Percentiles rank a stretch among this genome's conserved stretches.
Evolutionary conservation across 2,329 filamentous ascomycete species (phyloP).

Genomic region (Paradendryphiella salina): DNA sequence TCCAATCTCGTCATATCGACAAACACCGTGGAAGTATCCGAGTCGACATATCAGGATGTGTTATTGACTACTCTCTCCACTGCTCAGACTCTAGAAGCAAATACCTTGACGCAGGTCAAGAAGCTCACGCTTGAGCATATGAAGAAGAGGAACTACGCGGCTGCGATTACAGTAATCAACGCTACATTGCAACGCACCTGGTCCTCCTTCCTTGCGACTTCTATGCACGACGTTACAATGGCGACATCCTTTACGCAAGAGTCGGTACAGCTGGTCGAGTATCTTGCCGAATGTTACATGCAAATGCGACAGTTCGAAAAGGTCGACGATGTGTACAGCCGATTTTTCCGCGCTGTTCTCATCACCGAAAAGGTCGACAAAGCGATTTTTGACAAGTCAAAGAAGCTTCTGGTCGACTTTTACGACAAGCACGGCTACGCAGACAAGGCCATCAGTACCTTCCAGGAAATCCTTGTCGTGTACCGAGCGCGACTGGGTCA

Average conservation of each 20-base stretch:
- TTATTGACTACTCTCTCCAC: constrained; percentile 49
- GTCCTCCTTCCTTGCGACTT: constrained; percentile 52
- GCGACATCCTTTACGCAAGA: constrained; percentile 51
- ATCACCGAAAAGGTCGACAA: constrained; percentile 36
- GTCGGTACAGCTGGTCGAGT: constrained; percentile 53
- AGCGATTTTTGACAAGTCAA: constrained; percentile 42
- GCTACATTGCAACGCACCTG: constrained; percentile 52
- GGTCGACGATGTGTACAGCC: constrained; percentile 46
- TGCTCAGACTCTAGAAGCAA: constrained; percentile 47
- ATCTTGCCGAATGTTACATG: constrained; percentile 53
- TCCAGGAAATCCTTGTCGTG: constrained; percentile 46
- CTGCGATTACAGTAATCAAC: constrained; percentile 54
- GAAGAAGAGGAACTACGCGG: constrained; percentile 53
- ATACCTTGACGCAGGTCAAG: constrained; percentile 49
- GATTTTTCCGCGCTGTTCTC: constrained; percentile 46
- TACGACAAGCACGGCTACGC: constrained; percentile 47
- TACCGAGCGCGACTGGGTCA: constrained; percentile 38
- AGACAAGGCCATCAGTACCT: constrained; percentile 43
- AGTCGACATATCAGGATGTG: constrained; percentile 51
- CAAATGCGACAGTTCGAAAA: constrained; percentile 44
- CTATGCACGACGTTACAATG: constrained; percentile 51
- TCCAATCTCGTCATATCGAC: constrained; percentile 46
- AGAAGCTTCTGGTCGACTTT: constrained; percentile 41
- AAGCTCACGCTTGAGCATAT: constrained; percentile 50
- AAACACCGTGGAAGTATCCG: constrained; percentile 32